A percentile compares a stretch with the other conserved stretches of the same genome.
Evolutionary conservation across 768 basidiomycete genomes (phyloP).

Genomic region (Psilocybe cyanescens): DNA sequence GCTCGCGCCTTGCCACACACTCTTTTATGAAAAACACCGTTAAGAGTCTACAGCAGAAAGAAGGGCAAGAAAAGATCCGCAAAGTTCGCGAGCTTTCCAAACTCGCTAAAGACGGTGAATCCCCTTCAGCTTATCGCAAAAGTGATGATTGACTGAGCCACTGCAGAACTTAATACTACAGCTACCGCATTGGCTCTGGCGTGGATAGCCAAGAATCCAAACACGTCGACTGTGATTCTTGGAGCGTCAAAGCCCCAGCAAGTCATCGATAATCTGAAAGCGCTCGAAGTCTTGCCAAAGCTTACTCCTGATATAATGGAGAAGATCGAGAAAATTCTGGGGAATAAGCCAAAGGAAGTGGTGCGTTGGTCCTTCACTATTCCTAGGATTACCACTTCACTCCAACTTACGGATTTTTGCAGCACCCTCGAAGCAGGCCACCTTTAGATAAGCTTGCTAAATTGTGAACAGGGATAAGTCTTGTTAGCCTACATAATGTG

Average conservation of each 20-base stretch:
- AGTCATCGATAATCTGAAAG: constrained; percentile 68
- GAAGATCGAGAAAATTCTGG: constrained; percentile 71
- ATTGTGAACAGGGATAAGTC: background rate
- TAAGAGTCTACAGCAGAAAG: constrained; percentile 50
- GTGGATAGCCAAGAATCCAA: constrained; percentile 71
- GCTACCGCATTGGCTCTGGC: constrained; percentile 75
- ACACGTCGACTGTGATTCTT: constrained; percentile 68
- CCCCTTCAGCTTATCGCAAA: too few relatives aligned
- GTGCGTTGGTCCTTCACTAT: constrained; percentile 29
- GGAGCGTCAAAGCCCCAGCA: constrained; percentile 69
- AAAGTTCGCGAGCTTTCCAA: constrained; percentile 72
- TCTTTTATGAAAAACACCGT: constrained; percentile 57
- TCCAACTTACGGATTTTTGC: background rate
- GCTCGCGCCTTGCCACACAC: constrained; percentile 71
- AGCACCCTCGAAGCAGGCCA: constrained; percentile 28
- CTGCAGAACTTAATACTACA: constrained; percentile 56
- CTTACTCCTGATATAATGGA: constrained; percentile 66
- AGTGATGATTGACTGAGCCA: constrained; percentile 1
- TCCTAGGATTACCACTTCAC: background rate
- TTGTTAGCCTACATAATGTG: background rate
- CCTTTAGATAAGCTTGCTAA: constrained; percentile 23
- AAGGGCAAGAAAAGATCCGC: constrained; percentile 69
- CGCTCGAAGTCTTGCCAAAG: constrained; percentile 73
- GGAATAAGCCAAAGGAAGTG: constrained; percentile 47
- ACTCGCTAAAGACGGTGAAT: constrained; percentile 58